A percentile compares a stretch with the other conserved stretches of the same genome.
phyloP scores from a whole-genome alignment of 2,329 filamentous ascomycete species.

The Hypoxylon sp. region DNA sequence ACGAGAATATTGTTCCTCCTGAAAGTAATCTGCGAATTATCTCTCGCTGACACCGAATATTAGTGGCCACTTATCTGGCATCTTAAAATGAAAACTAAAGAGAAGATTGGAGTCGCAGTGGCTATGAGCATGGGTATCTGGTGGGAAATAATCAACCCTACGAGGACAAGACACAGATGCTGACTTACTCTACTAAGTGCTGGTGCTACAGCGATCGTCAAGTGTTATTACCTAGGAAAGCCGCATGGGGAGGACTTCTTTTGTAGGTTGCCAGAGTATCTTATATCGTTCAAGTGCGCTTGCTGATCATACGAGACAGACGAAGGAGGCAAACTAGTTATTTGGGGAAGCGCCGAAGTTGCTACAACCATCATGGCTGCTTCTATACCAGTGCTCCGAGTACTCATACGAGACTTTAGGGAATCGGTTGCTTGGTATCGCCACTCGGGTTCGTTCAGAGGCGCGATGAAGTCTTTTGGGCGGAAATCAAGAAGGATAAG shows the following conservation, averaged over 20 bases:
- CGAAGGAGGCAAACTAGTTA: slow-evolving; percentile 23
- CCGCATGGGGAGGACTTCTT: slow-evolving; percentile 25
- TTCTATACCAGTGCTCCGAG: slow-evolving; percentile 27
- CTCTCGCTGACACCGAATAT: not conserved
- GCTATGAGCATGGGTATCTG: slow-evolving; percentile 29
- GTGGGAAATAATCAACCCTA: slow-evolving; percentile 2
- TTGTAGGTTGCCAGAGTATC: slow-evolving; percentile 1
- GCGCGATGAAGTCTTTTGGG: slow-evolving; percentile 13
- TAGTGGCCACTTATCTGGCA: slow-evolving; percentile 28
- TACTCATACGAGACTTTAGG: slow-evolving; percentile 32
- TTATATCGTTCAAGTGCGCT: not conserved
- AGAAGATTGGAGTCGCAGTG: slow-evolving; percentile 19
- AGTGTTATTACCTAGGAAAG: slow-evolving; percentile 22
- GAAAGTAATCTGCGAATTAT: not conserved
- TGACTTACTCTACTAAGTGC: slow-evolving; percentile 18
- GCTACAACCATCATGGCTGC: slow-evolving; percentile 28
- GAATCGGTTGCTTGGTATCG: slow-evolving; percentile 19
- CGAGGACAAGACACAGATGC: not conserved
- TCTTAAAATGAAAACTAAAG: slow-evolving; percentile 23
- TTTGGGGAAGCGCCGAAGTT: slow-evolving; percentile 28
- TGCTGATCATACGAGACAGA: slow-evolving; percentile 13
- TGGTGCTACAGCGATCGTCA: slow-evolving; percentile 24
- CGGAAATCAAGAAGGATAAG: slow-evolving; percentile 17
- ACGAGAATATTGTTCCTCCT: not conserved
- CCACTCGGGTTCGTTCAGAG: slow-evolving; percentile 16